A percentile compares a stretch with the other conserved stretches of the same genome.
These are phyloP conservation scores for Phytopythium mirpurense DNA, from an alignment of 352 stramenopile species.

Conservation along the genomic window DNA sequence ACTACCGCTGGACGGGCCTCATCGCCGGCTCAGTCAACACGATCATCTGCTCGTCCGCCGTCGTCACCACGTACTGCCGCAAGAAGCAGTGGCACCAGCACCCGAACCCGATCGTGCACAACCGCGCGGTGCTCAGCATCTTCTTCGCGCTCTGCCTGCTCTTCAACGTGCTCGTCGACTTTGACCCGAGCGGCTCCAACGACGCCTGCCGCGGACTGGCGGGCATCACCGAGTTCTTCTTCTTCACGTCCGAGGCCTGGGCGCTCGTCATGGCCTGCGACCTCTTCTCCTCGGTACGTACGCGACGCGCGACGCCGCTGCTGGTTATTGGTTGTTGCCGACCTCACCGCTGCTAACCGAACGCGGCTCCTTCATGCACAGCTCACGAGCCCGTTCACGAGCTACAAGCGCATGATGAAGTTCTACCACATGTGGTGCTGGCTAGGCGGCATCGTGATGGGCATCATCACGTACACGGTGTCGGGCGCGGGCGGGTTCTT, in stretches of 20 bases:
- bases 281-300: constrained; percentile 76
- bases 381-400: constrained; percentile 86
- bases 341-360: too few relatives aligned
- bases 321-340: too few relatives aligned
- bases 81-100: constrained; percentile 89
- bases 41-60: constrained; percentile 81
- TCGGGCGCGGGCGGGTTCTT: constrained; percentile 77
- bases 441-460: constrained; percentile 79
- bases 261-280: constrained; percentile 86
- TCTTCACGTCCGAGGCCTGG: constrained; percentile 85
- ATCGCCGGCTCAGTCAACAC: constrained; percentile 86
- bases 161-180: constrained; percentile 80
- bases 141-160: constrained; percentile 82
- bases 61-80: constrained; percentile 83
- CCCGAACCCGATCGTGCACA: constrained; percentile 87
- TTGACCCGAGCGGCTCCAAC: constrained; percentile 49
- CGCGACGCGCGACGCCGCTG: too few relatives aligned
- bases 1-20: constrained; percentile 81
- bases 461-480: constrained; percentile 65
- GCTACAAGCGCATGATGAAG: constrained; percentile 87
- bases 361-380: too few relatives aligned
- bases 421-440: constrained; percentile 87
- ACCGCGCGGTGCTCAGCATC: constrained; percentile 77
- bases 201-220: constrained; percentile 65
- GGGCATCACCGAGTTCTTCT: constrained; percentile 87